Evolutionary conservation across 2,329 filamentous ascomycete genomes (phyloP).

Genomic region (Coniochaeta sp.): DNA sequence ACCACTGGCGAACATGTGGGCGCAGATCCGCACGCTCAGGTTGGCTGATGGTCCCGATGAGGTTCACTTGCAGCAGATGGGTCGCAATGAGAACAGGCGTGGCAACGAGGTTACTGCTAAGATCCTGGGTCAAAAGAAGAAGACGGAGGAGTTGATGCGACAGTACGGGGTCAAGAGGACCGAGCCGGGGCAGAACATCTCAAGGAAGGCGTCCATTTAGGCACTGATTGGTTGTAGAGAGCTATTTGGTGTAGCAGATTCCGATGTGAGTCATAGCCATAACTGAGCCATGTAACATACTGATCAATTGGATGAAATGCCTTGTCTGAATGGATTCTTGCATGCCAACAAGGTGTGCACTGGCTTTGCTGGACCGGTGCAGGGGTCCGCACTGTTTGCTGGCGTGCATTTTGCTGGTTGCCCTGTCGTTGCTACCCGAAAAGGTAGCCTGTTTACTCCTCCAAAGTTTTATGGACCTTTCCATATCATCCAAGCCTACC

Average conservation of each 20-base stretch:
- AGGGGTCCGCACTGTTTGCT: not conserved
- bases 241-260: not conserved
- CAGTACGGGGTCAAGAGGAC: conserved; percentile 40
- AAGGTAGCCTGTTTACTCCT: conserved; percentile 16
- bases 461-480: conserved; percentile 4
- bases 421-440: conserved; percentile 14
- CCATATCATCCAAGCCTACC: not conserved
- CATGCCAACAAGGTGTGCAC: not conserved
- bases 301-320: not conserved
- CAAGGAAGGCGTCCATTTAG: conserved; percentile 36
- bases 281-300: not conserved
- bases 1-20: conserved; percentile 79
- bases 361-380: not conserved
- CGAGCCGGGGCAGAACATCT: conserved; percentile 46
- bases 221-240: conserved; percentile 1
- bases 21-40: conserved; percentile 70
- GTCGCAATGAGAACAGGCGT: conserved; percentile 70
- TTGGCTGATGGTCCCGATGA: conserved; percentile 94
- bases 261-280: not conserved
- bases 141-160: conserved; percentile 58
- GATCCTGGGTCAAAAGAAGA: conserved; percentile 57
- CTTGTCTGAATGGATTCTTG: not conserved
- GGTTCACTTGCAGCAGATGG: conserved; percentile 80
- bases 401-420: conserved; percentile 12
- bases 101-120: conserved; percentile 52